phyloP scores from a whole-genome alignment of 2,329 filamentous ascomycete genomes.

The Mariannaea sp. region DNA sequence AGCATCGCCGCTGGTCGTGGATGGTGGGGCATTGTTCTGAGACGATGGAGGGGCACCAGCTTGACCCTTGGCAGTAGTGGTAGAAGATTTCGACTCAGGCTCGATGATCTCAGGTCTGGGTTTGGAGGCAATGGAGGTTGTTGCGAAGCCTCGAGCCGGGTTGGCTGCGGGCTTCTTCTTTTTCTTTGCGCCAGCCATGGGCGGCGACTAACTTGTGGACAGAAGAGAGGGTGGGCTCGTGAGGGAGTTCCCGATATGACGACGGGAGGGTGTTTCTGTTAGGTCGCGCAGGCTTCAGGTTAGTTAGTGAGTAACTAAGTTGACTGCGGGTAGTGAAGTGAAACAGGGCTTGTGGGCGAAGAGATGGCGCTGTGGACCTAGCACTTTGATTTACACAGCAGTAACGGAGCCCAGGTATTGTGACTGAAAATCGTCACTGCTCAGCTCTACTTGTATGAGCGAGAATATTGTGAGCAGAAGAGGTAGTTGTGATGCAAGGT shows the following conservation, averaged over 20 bases:
- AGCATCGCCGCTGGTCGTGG: slow-evolving; percentile 34
- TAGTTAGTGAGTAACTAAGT: slow-evolving; percentile 14
- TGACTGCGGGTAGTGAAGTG: neutral
- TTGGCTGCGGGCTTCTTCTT: slow-evolving; percentile 91
- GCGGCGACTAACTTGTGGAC: slow-evolving; percentile 21
- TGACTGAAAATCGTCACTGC: slow-evolving; percentile 15
- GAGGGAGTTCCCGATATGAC: neutral
- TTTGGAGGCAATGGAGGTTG: slow-evolving; percentile 88
- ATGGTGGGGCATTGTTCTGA: slow-evolving; percentile 38
- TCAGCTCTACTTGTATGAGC: too few species aligned
- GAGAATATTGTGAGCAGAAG: too few species aligned
- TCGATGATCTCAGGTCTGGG: slow-evolving; percentile 65
- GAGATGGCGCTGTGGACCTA: slow-evolving; percentile 17
- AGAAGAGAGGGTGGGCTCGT: neutral
- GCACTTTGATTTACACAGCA: neutral
- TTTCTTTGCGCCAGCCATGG: slow-evolving; percentile 76
- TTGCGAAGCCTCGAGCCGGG: slow-evolving; percentile 90
- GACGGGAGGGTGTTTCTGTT: slow-evolving; percentile 9
- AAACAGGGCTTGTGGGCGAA: slow-evolving; percentile 10
- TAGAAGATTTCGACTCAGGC: slow-evolving; percentile 37
- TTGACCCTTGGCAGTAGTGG: slow-evolving; percentile 30
- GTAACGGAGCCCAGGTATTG: neutral
- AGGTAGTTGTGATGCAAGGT: too few species aligned
- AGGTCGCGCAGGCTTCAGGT: too few species aligned
- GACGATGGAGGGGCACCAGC: slow-evolving; percentile 40